Evolutionary conservation across 1,139 yeast genomes (phyloP), one percentile per base, ranked within the genome.

Genomic region (Nadsonia commutata): DNA sequence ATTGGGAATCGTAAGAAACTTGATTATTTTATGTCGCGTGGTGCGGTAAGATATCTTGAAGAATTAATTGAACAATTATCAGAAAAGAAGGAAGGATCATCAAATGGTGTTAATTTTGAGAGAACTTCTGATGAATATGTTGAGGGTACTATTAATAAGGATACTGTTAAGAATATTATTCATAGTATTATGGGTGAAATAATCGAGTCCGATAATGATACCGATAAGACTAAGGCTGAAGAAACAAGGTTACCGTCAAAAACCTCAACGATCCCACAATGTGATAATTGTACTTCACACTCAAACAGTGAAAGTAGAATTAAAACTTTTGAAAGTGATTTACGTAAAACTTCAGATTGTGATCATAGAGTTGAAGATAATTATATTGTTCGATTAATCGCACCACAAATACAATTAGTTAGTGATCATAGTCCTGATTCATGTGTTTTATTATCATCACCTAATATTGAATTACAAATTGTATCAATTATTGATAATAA

Each of bases 361-460:
- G 60, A 64, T 41, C 73, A 75, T 46, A 59, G 56, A n/a, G 65
- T 76, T 4, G 70, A 70, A 18, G 84, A 80, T 50, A 76, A 80
- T 43, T 83, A 75, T 54, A 59, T 78, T 49, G 68, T 88, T 40
- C 83, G 83, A 47, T 69, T 88, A 36, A 67, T 84, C 11, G 74
- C 88, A 1, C 97, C 98, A 0, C 97, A 90, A 57, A 75, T 90
- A 42, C 94, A 88, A 56, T 60, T 88, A 19, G 78, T 80, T 48
- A 72, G 83, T 43, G 79, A 78, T 31, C 74, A 74, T 43, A 74
- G 75, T 40, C 75, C 78, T 0, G 74, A 74, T 41, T 70, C 80
- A 2, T 76, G 83, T 44, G 71, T 85, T n/a, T 59, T 85, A 44
- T 65, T 85, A 8, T 72, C 85, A 1, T 74, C 94, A 0, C 79